A percentile compares a stretch with the other conserved stretches of the same genome.
phyloP scores from a whole-genome alignment of 2,329 filamentous ascomycete species.

The Ascochyta lentis region DNA sequence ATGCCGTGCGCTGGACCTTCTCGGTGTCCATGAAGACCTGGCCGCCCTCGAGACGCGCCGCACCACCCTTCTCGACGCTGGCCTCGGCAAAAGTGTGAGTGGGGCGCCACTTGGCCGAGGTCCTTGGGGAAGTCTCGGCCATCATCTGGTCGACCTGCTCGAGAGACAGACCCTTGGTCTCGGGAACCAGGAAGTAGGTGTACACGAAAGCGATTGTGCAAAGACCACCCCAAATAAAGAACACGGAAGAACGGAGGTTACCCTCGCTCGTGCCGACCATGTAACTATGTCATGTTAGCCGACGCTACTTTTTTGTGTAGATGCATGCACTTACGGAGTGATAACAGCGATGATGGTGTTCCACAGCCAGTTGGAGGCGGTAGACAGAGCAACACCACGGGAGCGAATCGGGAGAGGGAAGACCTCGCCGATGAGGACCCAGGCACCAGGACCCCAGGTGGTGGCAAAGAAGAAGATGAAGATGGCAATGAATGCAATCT shows the following conservation, averaged over 20 bases:
- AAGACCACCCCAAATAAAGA: conserved; percentile 59
- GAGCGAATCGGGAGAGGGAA: conserved; percentile 50
- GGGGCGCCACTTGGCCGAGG: conserved; percentile 76
- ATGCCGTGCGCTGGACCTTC: conserved; percentile 14
- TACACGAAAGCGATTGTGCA: conserved; percentile 67
- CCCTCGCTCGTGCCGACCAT: conserved; percentile 63
- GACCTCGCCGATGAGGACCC: conserved; percentile 57
- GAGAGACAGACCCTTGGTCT: conserved; percentile 75
- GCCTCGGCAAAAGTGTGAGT: conserved; percentile 66
- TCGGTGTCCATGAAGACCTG: conserved; percentile 10
- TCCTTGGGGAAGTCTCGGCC: conserved; percentile 78
- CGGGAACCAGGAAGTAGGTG: conserved; percentile 66
- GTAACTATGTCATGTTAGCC: conserved; percentile 2
- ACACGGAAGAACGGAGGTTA: conserved; percentile 62
- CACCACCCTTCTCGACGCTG: conserved; percentile 50
- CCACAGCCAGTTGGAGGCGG: conserved; percentile 60
- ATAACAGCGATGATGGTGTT: conserved; percentile 51
- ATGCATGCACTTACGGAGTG: conserved; percentile 64
- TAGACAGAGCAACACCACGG: conserved; percentile 54
- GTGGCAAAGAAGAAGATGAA: conserved; percentile 80
- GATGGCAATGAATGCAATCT: conserved; percentile 58
- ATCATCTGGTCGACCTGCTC: conserved; percentile 73
- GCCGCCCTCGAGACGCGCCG: conserved; percentile 7
- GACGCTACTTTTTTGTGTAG: background rate
- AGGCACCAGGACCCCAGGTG: conserved; percentile 75